phyloP scores from a whole-genome alignment of 495 filamentous ascomycete species.

The Podospora comata region DNA sequence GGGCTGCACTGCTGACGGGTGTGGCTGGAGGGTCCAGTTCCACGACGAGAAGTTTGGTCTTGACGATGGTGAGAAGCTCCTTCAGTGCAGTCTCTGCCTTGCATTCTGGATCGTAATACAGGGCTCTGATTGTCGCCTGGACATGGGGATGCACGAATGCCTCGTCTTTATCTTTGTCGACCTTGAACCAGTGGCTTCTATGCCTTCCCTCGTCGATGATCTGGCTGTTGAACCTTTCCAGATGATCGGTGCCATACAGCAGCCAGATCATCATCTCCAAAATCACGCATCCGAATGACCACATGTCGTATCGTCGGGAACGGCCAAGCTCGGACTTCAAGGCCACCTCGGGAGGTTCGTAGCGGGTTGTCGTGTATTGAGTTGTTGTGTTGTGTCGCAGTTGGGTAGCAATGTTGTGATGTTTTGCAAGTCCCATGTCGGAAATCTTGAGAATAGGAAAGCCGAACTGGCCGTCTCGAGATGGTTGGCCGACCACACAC shows the following conservation, averaged over 20 bases:
- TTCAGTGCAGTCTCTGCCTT: neutral
- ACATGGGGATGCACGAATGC: neutral
- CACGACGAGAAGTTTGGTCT: neutral
- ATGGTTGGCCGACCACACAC: neutral
- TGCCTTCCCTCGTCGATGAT: slow-evolving; percentile 11
- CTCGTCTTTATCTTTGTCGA: neutral
- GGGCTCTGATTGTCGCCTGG: neutral
- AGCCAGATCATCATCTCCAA: slow-evolving; percentile 1
- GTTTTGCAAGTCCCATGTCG: neutral
- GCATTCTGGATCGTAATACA: neutral
- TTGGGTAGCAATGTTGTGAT: neutral
- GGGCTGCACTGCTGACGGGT: neutral
- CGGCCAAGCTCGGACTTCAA: neutral
- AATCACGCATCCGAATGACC: neutral
- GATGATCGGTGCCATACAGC: slow-evolving; percentile 27
- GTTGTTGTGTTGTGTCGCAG: neutral
- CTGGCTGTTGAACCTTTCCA: slow-evolving; percentile 24
- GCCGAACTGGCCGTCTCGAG: neutral
- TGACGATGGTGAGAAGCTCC: neutral
- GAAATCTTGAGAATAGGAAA: neutral
- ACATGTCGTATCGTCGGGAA: neutral
- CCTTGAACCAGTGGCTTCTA: slow-evolving; percentile 7
- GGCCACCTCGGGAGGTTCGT: neutral
- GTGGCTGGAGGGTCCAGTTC: neutral
- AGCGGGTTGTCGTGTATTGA: neutral